Evolutionary conservation across 202 grass and related monocot species (phyloP).

Genomic region (Zizania palustris): DNA sequence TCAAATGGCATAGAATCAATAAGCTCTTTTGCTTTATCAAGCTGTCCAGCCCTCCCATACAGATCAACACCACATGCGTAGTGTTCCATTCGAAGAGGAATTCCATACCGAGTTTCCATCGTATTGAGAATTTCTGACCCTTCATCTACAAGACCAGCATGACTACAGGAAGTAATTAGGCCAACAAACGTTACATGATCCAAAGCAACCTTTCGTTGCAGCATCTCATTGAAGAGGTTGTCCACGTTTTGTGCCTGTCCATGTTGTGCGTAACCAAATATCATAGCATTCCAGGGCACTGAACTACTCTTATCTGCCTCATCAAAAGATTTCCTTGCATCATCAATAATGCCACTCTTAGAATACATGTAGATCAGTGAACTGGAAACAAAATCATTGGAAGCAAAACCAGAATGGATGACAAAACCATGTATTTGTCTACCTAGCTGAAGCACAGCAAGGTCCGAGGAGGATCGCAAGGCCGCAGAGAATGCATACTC

Average conservation of each 20-base stretch:
- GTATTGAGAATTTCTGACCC: conserved; percentile 55
- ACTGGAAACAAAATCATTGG: conserved; percentile 66
- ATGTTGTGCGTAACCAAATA: conserved; percentile 69
- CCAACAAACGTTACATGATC: conserved; percentile 70
- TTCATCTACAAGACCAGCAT: conserved; percentile 61
- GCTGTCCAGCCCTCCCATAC: conserved; percentile 63
- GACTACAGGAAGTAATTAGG: conserved; percentile 64
- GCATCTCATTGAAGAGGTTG: conserved; percentile 53
- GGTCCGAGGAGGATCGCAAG: conserved; percentile 58
- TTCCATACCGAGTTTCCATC: conserved; percentile 54
- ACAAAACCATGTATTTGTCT: conserved; percentile 59
- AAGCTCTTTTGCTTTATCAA: conserved; percentile 66
- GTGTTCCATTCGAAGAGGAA: conserved; percentile 66
- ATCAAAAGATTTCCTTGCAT: conserved; percentile 58
- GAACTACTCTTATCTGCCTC: conserved; percentile 59
- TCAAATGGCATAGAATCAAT: conserved; percentile 68
- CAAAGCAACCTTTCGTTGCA: conserved; percentile 43
- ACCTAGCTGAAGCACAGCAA: conserved; percentile 63
- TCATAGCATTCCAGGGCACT: conserved; percentile 71
- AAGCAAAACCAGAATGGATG: conserved; percentile 50
- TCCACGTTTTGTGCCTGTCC: conserved; percentile 45
- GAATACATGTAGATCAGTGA: conserved; percentile 69
- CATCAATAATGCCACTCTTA: conserved; percentile 62
- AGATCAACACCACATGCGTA: conserved; percentile 75
- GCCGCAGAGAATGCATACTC: conserved; percentile 63